Conservation (phyloP, 306 rosid species). For the Vicia sativa region DNA sequence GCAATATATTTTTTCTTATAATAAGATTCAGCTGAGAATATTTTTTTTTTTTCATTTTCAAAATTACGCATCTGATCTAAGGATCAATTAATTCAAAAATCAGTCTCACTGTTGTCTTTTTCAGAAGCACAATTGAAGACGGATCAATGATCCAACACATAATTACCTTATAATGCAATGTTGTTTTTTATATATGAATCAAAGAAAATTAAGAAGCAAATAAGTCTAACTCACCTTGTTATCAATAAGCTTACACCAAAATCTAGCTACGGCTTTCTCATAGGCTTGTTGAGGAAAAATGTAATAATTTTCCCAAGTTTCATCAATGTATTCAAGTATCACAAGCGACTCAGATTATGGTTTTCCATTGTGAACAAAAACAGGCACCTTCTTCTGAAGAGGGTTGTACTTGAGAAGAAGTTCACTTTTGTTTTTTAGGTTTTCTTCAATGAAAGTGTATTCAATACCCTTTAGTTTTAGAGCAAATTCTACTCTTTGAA, state of each 20-base stretch:
- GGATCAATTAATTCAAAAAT: too few species aligned
- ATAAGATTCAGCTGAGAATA: too few species aligned
- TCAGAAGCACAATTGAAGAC: too few species aligned
- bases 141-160: too few species aligned
- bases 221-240: slow-evolving; percentile 24
- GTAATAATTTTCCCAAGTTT: slow-evolving; percentile 45
- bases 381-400: slow-evolving; percentile 59
- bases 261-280: slow-evolving; percentile 32
- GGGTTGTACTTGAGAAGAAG: slow-evolving; percentile 59
- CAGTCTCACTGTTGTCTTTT: too few species aligned
- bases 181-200: too few species aligned
- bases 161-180: too few species aligned
- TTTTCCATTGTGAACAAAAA: slow-evolving; percentile 52
- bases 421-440: slow-evolving; percentile 50
- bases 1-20: too few species aligned
- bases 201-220: background rate
- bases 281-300: slow-evolving; percentile 33
- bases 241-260: slow-evolving; percentile 40
- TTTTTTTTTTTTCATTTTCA: too few species aligned
- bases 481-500: slow-evolving; percentile 36
- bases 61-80: too few species aligned
- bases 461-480: slow-evolving; percentile 54
- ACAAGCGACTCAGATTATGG: slow-evolving; percentile 55
- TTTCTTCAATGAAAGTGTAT: slow-evolving; percentile 48
- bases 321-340: slow-evolving; percentile 62